Conservation (phyloP, 768 basidiomycete species). For the Boletus rex-veris region DNA sequence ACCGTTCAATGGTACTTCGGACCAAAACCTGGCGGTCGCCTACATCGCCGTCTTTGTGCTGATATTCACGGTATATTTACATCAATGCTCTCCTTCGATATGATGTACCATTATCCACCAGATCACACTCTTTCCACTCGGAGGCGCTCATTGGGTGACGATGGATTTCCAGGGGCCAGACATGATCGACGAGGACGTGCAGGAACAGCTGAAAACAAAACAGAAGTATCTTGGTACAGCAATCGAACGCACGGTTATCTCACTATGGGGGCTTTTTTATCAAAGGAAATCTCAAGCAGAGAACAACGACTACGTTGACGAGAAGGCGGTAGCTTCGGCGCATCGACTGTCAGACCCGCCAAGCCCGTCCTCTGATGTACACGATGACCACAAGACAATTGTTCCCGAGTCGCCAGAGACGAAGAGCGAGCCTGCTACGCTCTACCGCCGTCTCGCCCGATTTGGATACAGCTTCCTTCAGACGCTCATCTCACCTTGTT, state of each 20-base stretch:
- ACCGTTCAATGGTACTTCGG: conserved; percentile 57
- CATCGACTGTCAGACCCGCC: neutral
- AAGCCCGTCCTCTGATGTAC: neutral
- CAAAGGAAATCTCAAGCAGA: neutral
- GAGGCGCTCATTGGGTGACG: conserved; percentile 50
- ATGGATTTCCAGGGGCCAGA: conserved; percentile 68
- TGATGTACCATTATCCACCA: conserved; percentile 16
- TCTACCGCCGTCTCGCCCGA: conserved; percentile 7
- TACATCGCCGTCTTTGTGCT: conserved; percentile 63
- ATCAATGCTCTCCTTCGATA: no score
- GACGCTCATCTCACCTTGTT: conserved; percentile 45
- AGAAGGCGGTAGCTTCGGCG: neutral
- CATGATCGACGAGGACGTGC: conserved; percentile 53
- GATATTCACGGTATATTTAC: conserved; percentile 49
- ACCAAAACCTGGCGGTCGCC: conserved; percentile 61
- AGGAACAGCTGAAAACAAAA: conserved; percentile 40
- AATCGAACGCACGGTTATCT: conserved; percentile 11
- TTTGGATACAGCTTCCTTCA: conserved; percentile 26
- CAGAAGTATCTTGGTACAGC: conserved; percentile 24
- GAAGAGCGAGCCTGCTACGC: neutral
- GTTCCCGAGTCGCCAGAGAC: neutral
- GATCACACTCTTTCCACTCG: conserved; percentile 65
- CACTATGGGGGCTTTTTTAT: neutral
- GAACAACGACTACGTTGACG: neutral
- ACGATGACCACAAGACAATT: neutral